These are phyloP conservation scores for Ophiosphaerella herpotricha DNA, from an alignment of 2,329 filamentous ascomycete genomes.

Conservation along the genomic window DNA sequence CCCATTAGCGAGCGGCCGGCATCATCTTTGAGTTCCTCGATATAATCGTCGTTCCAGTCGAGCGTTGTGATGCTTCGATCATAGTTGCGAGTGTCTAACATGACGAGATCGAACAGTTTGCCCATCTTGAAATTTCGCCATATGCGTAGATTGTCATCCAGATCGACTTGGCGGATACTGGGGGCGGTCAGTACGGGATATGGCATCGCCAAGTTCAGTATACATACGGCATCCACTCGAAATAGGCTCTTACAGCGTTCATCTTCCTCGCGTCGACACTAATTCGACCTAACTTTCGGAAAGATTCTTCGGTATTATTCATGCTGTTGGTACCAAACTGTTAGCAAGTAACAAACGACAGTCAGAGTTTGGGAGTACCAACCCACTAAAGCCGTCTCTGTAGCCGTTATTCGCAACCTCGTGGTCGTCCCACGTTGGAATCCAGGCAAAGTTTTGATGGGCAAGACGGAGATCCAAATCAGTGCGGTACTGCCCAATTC, in stretches of 20 bases:
- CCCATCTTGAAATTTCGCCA: slow-evolving; percentile 49
- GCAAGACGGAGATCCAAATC: slow-evolving; percentile 48
- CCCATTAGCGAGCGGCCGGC: slow-evolving; percentile 72
- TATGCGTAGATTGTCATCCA: slow-evolving; percentile 51
- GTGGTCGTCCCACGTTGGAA: slow-evolving; percentile 45
- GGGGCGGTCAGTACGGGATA: slow-evolving; percentile 18
- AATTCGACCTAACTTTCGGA: slow-evolving; percentile 46
- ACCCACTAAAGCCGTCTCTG: slow-evolving; percentile 17
- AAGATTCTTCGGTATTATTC: slow-evolving; percentile 52
- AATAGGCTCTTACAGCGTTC: slow-evolving; percentile 52
- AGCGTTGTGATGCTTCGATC: slow-evolving; percentile 40
- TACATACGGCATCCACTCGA: slow-evolving; percentile 50
- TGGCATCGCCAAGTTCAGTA: slow-evolving; percentile 49
- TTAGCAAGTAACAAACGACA: too few species aligned
- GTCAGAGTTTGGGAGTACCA: too few species aligned
- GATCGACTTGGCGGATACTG: slow-evolving; percentile 49
- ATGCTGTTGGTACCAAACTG: slow-evolving; percentile 38
- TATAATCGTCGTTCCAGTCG: slow-evolving; percentile 61
- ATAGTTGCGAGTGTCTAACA: slow-evolving; percentile 50
- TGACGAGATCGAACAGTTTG: slow-evolving; percentile 48
- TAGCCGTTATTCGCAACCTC: slow-evolving; percentile 51
- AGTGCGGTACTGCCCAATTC: slow-evolving; percentile 47
- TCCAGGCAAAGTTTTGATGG: slow-evolving; percentile 50
- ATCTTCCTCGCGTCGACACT: slow-evolving; percentile 52
- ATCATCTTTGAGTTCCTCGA: slow-evolving; percentile 65